Conservation (phyloP, 2,329 filamentous ascomycete species). For the Eutypella sp. region DNA sequence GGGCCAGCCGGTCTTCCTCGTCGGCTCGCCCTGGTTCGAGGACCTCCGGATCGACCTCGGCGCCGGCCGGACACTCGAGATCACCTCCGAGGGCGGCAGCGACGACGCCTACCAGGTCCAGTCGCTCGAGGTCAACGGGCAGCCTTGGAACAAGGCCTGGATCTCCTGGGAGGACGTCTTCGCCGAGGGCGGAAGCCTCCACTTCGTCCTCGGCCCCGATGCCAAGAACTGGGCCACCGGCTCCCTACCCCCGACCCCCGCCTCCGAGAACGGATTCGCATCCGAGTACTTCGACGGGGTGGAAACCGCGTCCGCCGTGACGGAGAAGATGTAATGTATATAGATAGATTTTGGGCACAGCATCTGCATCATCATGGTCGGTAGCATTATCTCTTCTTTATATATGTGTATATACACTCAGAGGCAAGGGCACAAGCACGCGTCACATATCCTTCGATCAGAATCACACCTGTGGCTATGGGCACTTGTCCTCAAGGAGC, state of each 20-base stretch:
- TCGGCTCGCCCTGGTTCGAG: slow-evolving; percentile 59
- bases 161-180: slow-evolving; percentile 63
- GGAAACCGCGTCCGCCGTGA: too few species aligned
- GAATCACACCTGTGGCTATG: too few species aligned
- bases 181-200: slow-evolving; percentile 54
- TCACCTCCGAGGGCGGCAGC: slow-evolving; percentile 48
- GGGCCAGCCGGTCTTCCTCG: slow-evolving; percentile 62
- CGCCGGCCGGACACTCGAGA: slow-evolving; percentile 45
- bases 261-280: slow-evolving; percentile 17
- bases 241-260: slow-evolving; percentile 56
- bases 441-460: too few species aligned
- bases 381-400: too few species aligned
- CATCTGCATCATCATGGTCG: too few species aligned
- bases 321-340: too few species aligned
- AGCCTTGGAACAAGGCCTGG: slow-evolving; percentile 59
- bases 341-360: too few species aligned
- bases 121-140: slow-evolving; percentile 59
- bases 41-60: slow-evolving; percentile 56
- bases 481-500: too few species aligned
- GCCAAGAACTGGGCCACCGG: slow-evolving; percentile 55
- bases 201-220: slow-evolving; percentile 56
- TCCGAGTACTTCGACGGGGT: background rate
- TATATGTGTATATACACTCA: too few species aligned
- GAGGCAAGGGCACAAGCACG: too few species aligned
- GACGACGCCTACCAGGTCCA: slow-evolving; percentile 57